Evolutionary conservation across 78 protist genomes (phyloP), one percentile per base, ranked within the genome.

Genomic region (Dictyostelium purpureum): DNA sequence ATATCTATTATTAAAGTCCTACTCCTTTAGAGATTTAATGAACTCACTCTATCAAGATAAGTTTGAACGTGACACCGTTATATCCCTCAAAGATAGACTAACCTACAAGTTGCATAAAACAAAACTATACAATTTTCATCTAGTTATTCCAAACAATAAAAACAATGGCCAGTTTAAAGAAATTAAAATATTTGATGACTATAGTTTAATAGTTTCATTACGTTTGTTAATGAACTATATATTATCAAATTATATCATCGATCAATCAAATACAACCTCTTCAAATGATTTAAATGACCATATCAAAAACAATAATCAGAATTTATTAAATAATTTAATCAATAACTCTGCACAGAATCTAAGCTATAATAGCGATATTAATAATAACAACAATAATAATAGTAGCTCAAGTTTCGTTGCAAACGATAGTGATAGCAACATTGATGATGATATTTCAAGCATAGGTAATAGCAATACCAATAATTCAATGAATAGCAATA

Each of bases 241-340:
- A 28, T 63, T 63, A 63, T 63, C 71, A 63, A 63, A 63, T 63
- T 63, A 63, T 63, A 63, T 33, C 26, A 63, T 63, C 9, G 71
- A 63, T 63, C 71, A 63, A 28, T 18, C 26, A 31, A 42, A 31
- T 28, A 33, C 35, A n/a, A n/a, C n/a, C n/a, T n/a, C n/a, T n/a
- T n/a, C n/a, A n/a, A n/a, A n/a, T n/a, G n/a, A n/a, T n/a, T n/a
- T n/a, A n/a, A n/a, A n/a, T n/a, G n/a, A n/a, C n/a, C n/a, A n/a
- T n/a, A n/a, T n/a, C n/a, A n/a, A n/a, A n/a, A n/a, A n/a, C n/a
- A n/a, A n/a, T n/a, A n/a, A n/a, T n/a, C n/a, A n/a, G n/a, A n/a
- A n/a, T n/a, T n/a, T n/a, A n/a, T n/a, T n/a, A n/a, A n/a, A n/a
- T n/a, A n/a, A n/a, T n/a, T n/a, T n/a, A n/a, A n/a, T n/a, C n/a